phyloP scores from a whole-genome alignment of 108 stramenopile species.

The Licmophora abbreviata region DNA sequence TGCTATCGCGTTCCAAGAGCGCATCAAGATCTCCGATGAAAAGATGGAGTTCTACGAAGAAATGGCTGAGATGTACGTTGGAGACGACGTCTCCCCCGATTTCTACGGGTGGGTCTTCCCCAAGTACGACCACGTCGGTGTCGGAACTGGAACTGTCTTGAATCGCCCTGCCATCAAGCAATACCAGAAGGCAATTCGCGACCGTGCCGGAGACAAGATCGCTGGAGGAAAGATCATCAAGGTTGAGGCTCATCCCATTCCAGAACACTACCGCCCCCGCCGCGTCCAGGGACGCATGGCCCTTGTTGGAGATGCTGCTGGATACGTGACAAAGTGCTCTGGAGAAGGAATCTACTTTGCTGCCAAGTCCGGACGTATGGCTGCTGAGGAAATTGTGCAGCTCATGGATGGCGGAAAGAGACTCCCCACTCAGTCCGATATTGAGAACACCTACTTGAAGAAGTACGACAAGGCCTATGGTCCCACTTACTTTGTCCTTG shows the following conservation, averaged over 20 bases:
- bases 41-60: conserved; percentile 98
- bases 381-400: conserved; percentile 88
- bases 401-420: conserved; percentile 81
- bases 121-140: conserved; percentile 98
- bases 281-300: conserved; percentile 91
- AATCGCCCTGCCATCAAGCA: conserved; percentile 98
- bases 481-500: conserved; percentile 95
- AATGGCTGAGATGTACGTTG: conserved; percentile 98
- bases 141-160: conserved; percentile 96
- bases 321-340: conserved; percentile 97
- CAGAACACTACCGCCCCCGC: conserved; percentile 96
- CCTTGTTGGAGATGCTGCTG: conserved; percentile 96
- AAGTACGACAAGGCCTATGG: conserved; percentile 91
- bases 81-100: conserved; percentile 96
- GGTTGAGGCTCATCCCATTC: conserved; percentile 98
- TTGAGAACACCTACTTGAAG: conserved; percentile 89
- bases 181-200: conserved; percentile 98
- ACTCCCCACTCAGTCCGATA: conserved; percentile 88
- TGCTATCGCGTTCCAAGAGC: conserved; percentile 98
- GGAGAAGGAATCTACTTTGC: conserved; percentile 99
- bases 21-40: conserved; percentile 95
- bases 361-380: conserved; percentile 97
- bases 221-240: conserved; percentile 97
- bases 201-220: conserved; percentile 96
- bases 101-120: conserved; percentile 99